Conservation (phyloP, 2,329 filamentous ascomycete species). For the Talaromyces rugulosus region DNA sequence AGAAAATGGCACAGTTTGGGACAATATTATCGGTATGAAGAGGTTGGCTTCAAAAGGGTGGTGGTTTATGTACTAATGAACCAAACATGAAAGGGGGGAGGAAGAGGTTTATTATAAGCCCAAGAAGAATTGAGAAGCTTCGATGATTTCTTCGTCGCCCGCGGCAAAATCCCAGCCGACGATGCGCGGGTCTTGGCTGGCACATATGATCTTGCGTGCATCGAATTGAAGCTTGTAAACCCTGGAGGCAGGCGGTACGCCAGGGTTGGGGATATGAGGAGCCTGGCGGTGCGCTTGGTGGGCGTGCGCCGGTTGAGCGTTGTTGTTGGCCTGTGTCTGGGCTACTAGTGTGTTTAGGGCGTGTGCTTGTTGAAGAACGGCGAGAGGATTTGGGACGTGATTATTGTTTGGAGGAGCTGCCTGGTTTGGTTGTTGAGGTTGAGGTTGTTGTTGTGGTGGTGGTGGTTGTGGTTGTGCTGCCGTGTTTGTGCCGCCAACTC, state of each 20-base stretch:
- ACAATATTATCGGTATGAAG: not conserved
- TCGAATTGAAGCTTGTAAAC: conserved; percentile 98
- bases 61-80: not conserved
- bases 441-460: not conserved
- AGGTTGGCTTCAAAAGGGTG: not conserved
- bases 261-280: conserved; percentile 1
- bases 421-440: conserved; percentile 10
- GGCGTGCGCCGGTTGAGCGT: not conserved
- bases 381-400: conserved; percentile 9
- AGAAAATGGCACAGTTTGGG: not conserved
- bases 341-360: conserved; percentile 2
- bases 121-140: conserved; percentile 73
- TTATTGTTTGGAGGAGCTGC: conserved; percentile 1
- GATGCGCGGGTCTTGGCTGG: conserved; percentile 84
- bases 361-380: conserved; percentile 5
- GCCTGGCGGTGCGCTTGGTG: conserved; percentile 1
- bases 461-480: not conserved
- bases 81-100: too few relatives aligned
- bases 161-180: conserved; percentile 98
- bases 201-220: conserved; percentile 86
- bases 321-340: not conserved
- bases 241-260: conserved; percentile 46
- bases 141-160: conserved; percentile 72
- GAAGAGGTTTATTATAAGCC: conserved; percentile 24
- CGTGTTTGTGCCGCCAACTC: not conserved